Base-by-base conservation (phyloP, 2,329 filamentous ascomycete species). In the Monosporascus ibericus region DNA sequence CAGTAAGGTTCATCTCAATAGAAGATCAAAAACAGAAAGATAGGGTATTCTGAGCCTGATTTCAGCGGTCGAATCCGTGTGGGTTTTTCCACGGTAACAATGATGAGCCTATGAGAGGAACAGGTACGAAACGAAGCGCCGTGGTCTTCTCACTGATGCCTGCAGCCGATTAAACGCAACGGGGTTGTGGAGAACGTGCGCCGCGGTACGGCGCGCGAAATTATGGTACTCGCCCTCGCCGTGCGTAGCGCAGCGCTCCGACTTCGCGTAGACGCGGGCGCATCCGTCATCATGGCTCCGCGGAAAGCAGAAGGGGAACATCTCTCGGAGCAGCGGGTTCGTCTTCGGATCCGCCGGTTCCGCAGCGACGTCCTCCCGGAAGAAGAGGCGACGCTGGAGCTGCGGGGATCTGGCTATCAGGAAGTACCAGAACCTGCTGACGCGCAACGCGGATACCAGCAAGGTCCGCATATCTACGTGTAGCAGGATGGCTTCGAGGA, bases 361-460 rank as follows among this genome's bases (percentile, higher is more conserved):
- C 24, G 48, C 37, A 18, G 6, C 42, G 18, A 44, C n/a, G 25
- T 56, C 49, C 3, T 48, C 24, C 9, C 5, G 11, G 51, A 57
- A 49, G 48, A 53, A 55, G 20, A 58, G 50, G 27, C 46, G 30
- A n/a, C 40, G 50, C 39, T 58, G 56, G 11, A 55, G 50, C 6
- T 9, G 38, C n/a, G 42, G 24, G 7, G 54, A 55, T 8, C 22
- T 24, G 5, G 22, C n/a, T 11, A 56, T 49, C 8, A 52, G 30
- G 18, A 24, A 34, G 36, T 52, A 30, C 46, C 49, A 55, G 51
- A 8, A 42, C 17, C 30, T 52, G 47, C 30, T 38, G 14, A 52
- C 52, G 8, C 50, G 52, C 36, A 50, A 49, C 2, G 50, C 54
- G n/a, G 56, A 53, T 11, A 52, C 25, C 8, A 58, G 30, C 3